Percentiles rank a stretch among this genome's conserved stretches.
phyloP scores from a whole-genome alignment of 192 early-diverging fungal species.

The Radiomyces spectabilis region DNA sequence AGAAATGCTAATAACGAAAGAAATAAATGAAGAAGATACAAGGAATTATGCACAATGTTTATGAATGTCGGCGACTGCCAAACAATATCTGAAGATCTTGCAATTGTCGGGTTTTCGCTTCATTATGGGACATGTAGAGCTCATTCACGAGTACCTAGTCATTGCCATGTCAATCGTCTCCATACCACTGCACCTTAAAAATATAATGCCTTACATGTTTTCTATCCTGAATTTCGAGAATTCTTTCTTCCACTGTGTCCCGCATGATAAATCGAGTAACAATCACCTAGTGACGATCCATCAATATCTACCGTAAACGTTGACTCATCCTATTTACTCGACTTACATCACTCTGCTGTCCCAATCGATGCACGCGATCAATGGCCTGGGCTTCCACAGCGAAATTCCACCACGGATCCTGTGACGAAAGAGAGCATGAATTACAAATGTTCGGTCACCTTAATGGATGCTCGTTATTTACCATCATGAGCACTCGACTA shows the following conservation, averaged over 20 bases:
- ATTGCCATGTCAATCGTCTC: no score
- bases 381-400: slow-evolving; percentile 75
- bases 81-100: slow-evolving; percentile 44
- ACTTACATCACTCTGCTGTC: slow-evolving; percentile 49
- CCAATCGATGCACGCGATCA: slow-evolving; percentile 79
- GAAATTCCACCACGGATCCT: slow-evolving; percentile 77
- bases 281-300: slow-evolving; percentile 6
- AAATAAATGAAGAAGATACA: no score
- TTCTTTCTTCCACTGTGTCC: slow-evolving; percentile 47
- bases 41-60: no score
- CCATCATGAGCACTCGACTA: slow-evolving; percentile 61
- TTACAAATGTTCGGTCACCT: no score
- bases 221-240: slow-evolving; percentile 44
- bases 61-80: slow-evolving; percentile 8
- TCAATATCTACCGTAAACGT: no score
- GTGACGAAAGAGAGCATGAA: slow-evolving; percentile 23
- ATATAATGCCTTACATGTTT: slow-evolving; percentile 29
- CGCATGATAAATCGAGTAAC: slow-evolving; percentile 23
- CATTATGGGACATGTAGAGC: slow-evolving; percentile 38
- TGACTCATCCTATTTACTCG: no score
- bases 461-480: no score
- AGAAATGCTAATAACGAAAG: no score
- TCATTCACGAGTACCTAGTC: slow-evolving; percentile 42
- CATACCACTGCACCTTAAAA: no score
- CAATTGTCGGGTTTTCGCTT: slow-evolving; percentile 29